Evolutionary conservation across 2,329 filamentous ascomycete genomes (phyloP), one percentile per base, ranked within the genome.

Genomic region (Aspergillus viridinutans): DNA sequence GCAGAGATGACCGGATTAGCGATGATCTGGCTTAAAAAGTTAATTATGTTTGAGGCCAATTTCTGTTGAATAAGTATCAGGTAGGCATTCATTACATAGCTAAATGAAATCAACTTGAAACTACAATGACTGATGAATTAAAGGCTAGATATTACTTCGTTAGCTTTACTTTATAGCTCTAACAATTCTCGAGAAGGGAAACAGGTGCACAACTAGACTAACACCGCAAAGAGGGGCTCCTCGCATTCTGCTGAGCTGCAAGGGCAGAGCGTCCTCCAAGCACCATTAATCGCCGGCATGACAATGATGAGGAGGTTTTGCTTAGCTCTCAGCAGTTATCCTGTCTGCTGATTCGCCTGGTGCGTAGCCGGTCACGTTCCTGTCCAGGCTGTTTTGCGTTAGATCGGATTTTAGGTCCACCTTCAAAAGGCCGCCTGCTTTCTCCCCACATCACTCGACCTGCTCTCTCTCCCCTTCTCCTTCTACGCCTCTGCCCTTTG

Each of bases 361-460:
- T 38, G 28, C 40, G 20, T 51, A 49, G 51, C 50, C 28, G 61
- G 70, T 76, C 73, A 75, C 72, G 73, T 76, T 76, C 57, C 56
- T 55, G 58, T 35, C 69, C 64, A 68, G 59, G 58, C 71, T 69
- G 63, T 64, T 72, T 73, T 69, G 71, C 65, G 71, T 74, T 74
- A 73, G 71, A 65, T 62, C 60, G 62, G 64, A 62, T 63, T 62
- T 55, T 59, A 60, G 69, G 69, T 71, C 68, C 69, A 71, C 71
- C 71, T 74, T 74, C 71, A 75, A 75, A 76, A 75, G 68, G 72
- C 69, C 65, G 68, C 65, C 61, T 67, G 60, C 57, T 62, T 64
- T 64, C 63, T 68, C 64, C 63, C 64, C 65, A 66, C 64, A 70
- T 67, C 67, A 64, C 63, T 63, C 63, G 63, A 62, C 61, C 62